phyloP scores from a whole-genome alignment of 495 filamentous ascomycete genomes.

The Hyaloscypha finlandica region DNA sequence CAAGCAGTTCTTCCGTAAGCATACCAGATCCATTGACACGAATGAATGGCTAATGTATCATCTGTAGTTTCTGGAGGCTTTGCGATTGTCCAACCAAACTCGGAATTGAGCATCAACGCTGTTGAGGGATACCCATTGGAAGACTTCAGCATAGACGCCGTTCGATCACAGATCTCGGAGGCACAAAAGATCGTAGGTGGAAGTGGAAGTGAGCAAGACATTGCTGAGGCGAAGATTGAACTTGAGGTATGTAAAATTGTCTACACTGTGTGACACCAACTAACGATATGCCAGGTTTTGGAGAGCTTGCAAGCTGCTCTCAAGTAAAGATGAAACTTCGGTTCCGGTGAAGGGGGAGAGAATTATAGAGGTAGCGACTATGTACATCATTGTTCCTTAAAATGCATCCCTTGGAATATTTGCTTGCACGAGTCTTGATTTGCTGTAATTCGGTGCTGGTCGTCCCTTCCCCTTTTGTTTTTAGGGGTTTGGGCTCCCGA shows the following conservation, averaged over 20 bases:
- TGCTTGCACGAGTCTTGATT: neutral
- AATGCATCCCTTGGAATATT: constrained; percentile 28
- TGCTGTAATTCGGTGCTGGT: neutral
- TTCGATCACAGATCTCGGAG: constrained; percentile 81
- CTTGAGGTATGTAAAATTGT: constrained; percentile 69
- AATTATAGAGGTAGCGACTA: constrained; percentile 30
- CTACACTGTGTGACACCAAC: neutral
- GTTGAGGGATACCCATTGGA: constrained; percentile 93
- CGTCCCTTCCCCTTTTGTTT: constrained; percentile 9
- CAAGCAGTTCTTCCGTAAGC: constrained; percentile 99
- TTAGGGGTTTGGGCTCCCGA: neutral
- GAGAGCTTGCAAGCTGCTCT: constrained; percentile 74
- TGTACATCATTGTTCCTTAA: constrained; percentile 36
- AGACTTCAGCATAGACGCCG: constrained; percentile 88
- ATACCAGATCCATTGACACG: neutral
- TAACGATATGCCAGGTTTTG: constrained; percentile 55
- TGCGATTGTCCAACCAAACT: constrained; percentile 94
- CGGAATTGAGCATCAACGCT: constrained; percentile 94
- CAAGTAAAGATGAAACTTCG: constrained; percentile 52
- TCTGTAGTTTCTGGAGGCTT: constrained; percentile 89
- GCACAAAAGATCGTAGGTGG: constrained; percentile 93
- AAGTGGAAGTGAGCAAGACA: constrained; percentile 92
- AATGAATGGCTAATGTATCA: constrained; percentile 5
- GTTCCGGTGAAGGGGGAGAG: constrained; percentile 9
- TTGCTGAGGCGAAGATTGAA: constrained; percentile 98